Conservation (phyloP, 768 basidiomycete species). For the Podaxis rugospora region DNA sequence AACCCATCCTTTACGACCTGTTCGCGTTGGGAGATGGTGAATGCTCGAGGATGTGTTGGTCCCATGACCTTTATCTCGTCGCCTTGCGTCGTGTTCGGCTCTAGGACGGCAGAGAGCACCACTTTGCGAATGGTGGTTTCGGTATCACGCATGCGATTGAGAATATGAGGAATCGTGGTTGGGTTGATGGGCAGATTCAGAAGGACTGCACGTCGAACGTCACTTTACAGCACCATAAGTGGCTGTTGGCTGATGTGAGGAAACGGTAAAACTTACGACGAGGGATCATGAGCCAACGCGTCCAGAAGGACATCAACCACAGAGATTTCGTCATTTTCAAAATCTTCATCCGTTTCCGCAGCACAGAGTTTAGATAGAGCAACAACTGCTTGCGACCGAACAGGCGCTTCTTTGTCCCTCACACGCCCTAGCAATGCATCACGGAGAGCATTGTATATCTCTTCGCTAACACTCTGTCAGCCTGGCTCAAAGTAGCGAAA, state of each 20-base stretch:
- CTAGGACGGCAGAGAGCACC: constrained; percentile 61
- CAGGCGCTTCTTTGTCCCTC: constrained; percentile 70
- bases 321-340: constrained; percentile 43
- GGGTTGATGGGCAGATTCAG: constrained; percentile 61
- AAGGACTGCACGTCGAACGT: constrained; percentile 80
- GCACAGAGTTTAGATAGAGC: constrained; percentile 75
- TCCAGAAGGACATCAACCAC: constrained; percentile 64
- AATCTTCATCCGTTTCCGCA: constrained; percentile 59
- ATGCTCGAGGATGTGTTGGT: constrained; percentile 55
- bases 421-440: constrained; percentile 64
- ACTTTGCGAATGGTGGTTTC: constrained; percentile 73
- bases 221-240: constrained; percentile 37
- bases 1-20: constrained; percentile 77
- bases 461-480: constrained; percentile 49
- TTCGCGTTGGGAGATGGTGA: constrained; percentile 73
- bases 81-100: constrained; percentile 27
- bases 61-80: constrained; percentile 32
- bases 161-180: constrained; percentile 57
- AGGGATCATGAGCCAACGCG: constrained; percentile 64
- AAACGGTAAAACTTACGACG: constrained; percentile 50
- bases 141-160: constrained; percentile 75
- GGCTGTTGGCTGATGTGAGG: neutral
- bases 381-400: constrained; percentile 77
- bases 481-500: neutral
- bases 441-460: constrained; percentile 62